These are phyloP conservation scores for Posidonia australis DNA, from an alignment of 106 monocot genomes.

Conservation along the genomic window DNA sequence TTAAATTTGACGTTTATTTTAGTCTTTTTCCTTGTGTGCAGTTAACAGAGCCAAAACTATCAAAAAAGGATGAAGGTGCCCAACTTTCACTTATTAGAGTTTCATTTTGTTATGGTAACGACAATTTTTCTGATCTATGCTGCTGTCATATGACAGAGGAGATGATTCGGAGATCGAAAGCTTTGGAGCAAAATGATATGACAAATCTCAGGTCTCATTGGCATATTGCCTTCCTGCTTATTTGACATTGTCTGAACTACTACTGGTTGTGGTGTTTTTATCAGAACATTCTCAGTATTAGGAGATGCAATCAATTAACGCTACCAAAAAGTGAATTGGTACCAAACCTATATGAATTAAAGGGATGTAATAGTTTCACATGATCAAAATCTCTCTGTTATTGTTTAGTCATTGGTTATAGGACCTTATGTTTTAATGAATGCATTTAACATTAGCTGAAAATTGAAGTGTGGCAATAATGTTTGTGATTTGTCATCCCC, in stretches of 20 bases:
- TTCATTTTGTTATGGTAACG: neutral
- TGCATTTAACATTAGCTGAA: too few relatives aligned
- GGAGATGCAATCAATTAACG: too few relatives aligned
- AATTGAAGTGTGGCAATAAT: too few relatives aligned
- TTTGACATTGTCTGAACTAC: neutral
- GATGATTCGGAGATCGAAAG: conserved; percentile 46
- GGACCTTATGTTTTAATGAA: too few relatives aligned
- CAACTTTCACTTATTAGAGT: neutral
- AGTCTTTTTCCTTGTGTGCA: conserved; percentile 16
- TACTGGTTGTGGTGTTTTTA: neutral
- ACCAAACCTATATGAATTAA: too few relatives aligned
- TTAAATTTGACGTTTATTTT: neutral
- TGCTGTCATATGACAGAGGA: conserved; percentile 41
- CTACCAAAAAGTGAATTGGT: too few relatives aligned
- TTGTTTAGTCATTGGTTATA: too few relatives aligned
- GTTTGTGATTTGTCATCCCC: too few relatives aligned
- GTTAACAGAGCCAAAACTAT: conserved; percentile 65
- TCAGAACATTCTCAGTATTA: too few relatives aligned
- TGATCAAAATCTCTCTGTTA: too few relatives aligned
- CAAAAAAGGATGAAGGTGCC: conserved; percentile 79
- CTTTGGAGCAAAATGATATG: conserved; percentile 68
- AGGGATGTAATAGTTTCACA: too few relatives aligned
- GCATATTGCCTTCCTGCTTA: neutral
- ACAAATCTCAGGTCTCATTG: conserved; percentile 19
- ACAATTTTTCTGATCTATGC: conserved; percentile 4